Conservation (phyloP, 306 rosid species). For the Trichosanthes truncata region DNA sequence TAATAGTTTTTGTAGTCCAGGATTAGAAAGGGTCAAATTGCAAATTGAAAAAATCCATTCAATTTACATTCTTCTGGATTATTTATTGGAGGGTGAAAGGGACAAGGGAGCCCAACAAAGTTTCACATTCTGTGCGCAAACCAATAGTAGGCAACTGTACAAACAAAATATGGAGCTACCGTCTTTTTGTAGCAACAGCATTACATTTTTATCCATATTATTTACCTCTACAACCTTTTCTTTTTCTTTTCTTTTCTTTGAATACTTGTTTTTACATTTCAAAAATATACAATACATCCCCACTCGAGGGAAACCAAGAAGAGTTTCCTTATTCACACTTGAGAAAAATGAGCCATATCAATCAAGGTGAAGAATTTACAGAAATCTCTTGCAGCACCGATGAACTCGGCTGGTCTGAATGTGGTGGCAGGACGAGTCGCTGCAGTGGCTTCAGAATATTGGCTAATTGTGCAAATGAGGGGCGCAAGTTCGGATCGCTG, state of each 20-base stretch:
- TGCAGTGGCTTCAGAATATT: constrained; percentile 78
- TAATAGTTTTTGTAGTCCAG: background rate
- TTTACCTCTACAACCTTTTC: constrained; percentile 11
- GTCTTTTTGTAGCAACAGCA: constrained; percentile 33
- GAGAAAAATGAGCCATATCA: constrained; percentile 26
- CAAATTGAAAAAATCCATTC: background rate
- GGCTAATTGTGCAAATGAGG: constrained; percentile 71
- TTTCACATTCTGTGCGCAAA: background rate
- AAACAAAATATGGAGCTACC: constrained; percentile 46
- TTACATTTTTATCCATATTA: constrained; percentile 20
- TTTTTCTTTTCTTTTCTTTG: background rate
- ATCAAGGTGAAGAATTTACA: constrained; percentile 72
- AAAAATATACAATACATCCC: constrained; percentile 7
- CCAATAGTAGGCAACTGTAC: constrained; percentile 24
- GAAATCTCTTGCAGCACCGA: constrained; percentile 59
- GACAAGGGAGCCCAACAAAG: background rate
- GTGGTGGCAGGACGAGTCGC: constrained; percentile 52
- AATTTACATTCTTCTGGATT: background rate
- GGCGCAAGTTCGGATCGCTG: constrained; percentile 94
- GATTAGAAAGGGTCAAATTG: background rate
- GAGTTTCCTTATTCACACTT: constrained; percentile 50
- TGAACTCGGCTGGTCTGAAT: constrained; percentile 61
- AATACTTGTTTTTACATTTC: constrained; percentile 11
- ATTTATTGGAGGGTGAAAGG: background rate
- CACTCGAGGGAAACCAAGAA: constrained; percentile 1